These are phyloP conservation scores for Penicillium sp. DNA, from an alignment of 2,329 filamentous ascomycete species.

Conservation along the genomic window DNA sequence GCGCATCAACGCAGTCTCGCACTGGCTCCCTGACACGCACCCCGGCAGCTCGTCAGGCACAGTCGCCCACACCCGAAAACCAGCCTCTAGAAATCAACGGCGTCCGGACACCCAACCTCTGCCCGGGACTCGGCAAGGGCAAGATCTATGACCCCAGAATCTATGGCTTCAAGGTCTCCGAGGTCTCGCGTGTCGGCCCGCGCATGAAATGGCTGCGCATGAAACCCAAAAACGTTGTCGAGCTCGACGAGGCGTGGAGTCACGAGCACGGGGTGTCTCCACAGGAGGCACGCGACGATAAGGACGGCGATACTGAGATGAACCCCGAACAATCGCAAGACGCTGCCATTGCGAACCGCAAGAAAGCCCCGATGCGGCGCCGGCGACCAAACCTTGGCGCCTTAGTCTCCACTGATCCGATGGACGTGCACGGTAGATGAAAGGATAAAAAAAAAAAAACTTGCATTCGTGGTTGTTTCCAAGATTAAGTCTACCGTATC, in stretches of 20 bases:
- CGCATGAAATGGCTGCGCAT: slow-evolving; percentile 95
- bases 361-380: slow-evolving; percentile 46
- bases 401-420: slow-evolving; percentile 29
- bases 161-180: slow-evolving; percentile 93
- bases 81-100: slow-evolving; percentile 71
- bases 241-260: slow-evolving; percentile 70
- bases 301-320: slow-evolving; percentile 44
- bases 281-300: slow-evolving; percentile 26
- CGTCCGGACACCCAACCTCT: slow-evolving; percentile 81
- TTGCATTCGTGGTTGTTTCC: slow-evolving; percentile 2
- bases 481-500: neutral
- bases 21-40: slow-evolving; percentile 34
- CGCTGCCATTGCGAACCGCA: slow-evolving; percentile 42
- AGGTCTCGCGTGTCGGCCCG: slow-evolving; percentile 83
- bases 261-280: slow-evolving; percentile 31
- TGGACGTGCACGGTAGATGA: slow-evolving; percentile 35
- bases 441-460: neutral
- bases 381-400: slow-evolving; percentile 31
- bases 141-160: slow-evolving; percentile 94
- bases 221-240: slow-evolving; percentile 74
- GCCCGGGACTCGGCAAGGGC: slow-evolving; percentile 75
- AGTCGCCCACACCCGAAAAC: slow-evolving; percentile 39
- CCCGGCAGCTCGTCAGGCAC: slow-evolving; percentile 23
- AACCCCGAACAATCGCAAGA: slow-evolving; percentile 35
- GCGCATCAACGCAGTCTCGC: slow-evolving; percentile 32